These are phyloP conservation scores for Penicillium sp. DNA, from an alignment of 2,329 filamentous ascomycete genomes.

Conservation along the genomic window DNA sequence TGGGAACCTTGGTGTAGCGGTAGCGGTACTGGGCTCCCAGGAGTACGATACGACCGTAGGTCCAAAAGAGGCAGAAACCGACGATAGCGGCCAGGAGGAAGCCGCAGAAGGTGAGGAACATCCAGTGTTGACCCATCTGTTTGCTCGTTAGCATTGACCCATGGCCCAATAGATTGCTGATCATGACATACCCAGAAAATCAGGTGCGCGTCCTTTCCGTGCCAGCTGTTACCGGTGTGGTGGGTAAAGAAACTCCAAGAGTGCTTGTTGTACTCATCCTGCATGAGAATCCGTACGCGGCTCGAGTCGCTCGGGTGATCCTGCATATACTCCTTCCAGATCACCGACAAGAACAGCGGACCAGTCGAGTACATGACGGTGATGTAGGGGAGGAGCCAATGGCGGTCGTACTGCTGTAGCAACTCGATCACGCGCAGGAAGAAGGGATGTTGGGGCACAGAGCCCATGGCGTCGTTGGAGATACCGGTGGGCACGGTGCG, in stretches of 20 bases:
- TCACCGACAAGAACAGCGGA: slow-evolving; percentile 70
- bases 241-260: slow-evolving; percentile 71
- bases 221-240: slow-evolving; percentile 64
- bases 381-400: slow-evolving; percentile 70
- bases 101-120: slow-evolving; percentile 53
- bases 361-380: slow-evolving; percentile 79
- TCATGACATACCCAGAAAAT: slow-evolving; percentile 59
- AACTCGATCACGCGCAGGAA: slow-evolving; percentile 68
- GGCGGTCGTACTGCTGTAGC: slow-evolving; percentile 65
- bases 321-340: slow-evolving; percentile 71
- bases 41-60: slow-evolving; percentile 49
- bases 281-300: slow-evolving; percentile 67
- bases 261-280: slow-evolving; percentile 66
- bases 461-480: slow-evolving; percentile 77
- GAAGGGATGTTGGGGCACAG: slow-evolving; percentile 70
- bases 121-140: slow-evolving; percentile 57
- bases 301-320: slow-evolving; percentile 42
- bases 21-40: slow-evolving; percentile 42
- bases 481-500: slow-evolving; percentile 74
- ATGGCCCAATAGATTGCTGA: not conserved
- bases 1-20: slow-evolving; percentile 36
- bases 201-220: slow-evolving; percentile 60
- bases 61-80: slow-evolving; percentile 51
- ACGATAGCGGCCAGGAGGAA: slow-evolving; percentile 50
- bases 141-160: not conserved